phyloP scores from a whole-genome alignment of 2,329 filamentous ascomycete species.

The Erysiphe neolycopersici region DNA sequence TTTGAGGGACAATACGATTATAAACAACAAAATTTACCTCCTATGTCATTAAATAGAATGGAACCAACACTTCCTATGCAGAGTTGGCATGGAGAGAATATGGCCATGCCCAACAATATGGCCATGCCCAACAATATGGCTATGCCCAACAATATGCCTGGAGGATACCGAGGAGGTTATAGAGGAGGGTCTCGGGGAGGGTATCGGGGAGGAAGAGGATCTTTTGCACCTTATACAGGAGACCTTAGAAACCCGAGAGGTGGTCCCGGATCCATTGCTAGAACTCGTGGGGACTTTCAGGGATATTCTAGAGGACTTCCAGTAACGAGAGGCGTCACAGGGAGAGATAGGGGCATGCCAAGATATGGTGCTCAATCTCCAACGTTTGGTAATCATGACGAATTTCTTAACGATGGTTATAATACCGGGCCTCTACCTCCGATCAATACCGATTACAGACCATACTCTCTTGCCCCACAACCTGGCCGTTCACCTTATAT shows the following conservation, averaged over 20 bases:
- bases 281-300: slow-evolving; percentile 8
- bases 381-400: slow-evolving; percentile 6
- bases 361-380: slow-evolving; percentile 9
- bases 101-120: not conserved
- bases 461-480: slow-evolving; percentile 3
- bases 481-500: slow-evolving; percentile 10
- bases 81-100: not conserved
- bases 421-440: slow-evolving; percentile 8
- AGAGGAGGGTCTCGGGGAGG: slow-evolving; percentile 19
- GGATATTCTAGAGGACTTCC: slow-evolving; percentile 2
- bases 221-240: not conserved
- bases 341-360: slow-evolving; percentile 19
- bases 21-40: slow-evolving; percentile 16
- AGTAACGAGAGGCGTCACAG: slow-evolving; percentile 16
- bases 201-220: slow-evolving; percentile 14
- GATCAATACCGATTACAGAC: slow-evolving; percentile 2
- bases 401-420: slow-evolving; percentile 2
- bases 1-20: slow-evolving; percentile 12
- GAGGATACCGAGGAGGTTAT: slow-evolving; percentile 7
- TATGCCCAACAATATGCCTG: slow-evolving; percentile 1
- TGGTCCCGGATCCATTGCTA: slow-evolving; percentile 2
- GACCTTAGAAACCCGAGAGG: not conserved
- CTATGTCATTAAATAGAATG: no score
- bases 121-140: not conserved
- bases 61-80: slow-evolving; percentile 17